Base-by-base conservation (phyloP, 1,284 basidiomycete genomes). In the Malassezia sp. region DNA sequence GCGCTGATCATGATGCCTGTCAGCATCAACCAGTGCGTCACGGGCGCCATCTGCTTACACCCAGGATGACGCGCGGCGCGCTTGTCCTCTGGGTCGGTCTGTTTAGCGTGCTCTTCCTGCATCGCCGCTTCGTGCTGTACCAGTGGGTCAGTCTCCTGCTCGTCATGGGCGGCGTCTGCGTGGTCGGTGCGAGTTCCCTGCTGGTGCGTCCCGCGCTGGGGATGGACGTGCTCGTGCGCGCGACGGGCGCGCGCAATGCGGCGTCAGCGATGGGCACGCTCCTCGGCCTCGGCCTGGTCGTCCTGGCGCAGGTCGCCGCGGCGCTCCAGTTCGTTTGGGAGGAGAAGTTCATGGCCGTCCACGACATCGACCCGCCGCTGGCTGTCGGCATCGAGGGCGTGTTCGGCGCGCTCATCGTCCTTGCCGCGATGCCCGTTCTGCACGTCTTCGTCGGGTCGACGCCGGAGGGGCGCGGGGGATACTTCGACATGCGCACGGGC, bases 231-330 rank as follows among this genome's bases (percentile, higher is more conserved):
- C 14, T 34, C 21, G 20, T 20, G 3, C 4, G n/a, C 23, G 20
- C 10, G 9, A 17, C 23, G n/a, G 15, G 30, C 30, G 12, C 21
- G 15, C 9, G 11, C n/a, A 30, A 42, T 11, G 14, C 40, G 15
- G 6, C 8, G 17, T 27, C 41, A 7, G 48, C 49, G 2, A 53
- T 57, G 8, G 43, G 54, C 24, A 64, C 72, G 10, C 49, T 74
- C 14, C 49, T 78, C 14, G 75, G 93, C 46, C 82, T 97, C 27
- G 80, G 85, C 64, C 82, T 97, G 67, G 80, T 97, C 47, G 75
- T 96, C 30, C 89, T 93, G 64, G 91, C 93, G n/a, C 93, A 97
- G 73, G 74, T 96, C 53, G 97, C 91, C 73, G 84, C 85, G 26
- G 88, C 88, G 38, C 79, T 80, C 10, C 87, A 91, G 66, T 90